Evolutionary conservation across 1,284 basidiomycete species (phyloP), one percentile per base, ranked within the genome.

Genomic region (Cryptococcus wingfieldii): DNA sequence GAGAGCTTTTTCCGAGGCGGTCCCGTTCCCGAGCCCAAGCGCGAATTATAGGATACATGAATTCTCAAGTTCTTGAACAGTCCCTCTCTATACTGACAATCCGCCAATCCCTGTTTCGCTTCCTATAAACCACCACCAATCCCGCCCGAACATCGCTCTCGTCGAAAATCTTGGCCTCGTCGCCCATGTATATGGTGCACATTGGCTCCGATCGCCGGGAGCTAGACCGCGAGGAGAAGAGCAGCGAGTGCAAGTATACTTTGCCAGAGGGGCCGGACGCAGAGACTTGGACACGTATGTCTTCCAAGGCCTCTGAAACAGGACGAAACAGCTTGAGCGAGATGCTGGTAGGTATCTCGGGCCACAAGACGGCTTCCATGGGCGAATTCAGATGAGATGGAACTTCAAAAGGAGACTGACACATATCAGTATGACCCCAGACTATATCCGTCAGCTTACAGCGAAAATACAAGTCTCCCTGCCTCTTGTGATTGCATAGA

Each of bases 1-100:
- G 66, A 74, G 46, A 62, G 51, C 4, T 61, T 67, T 25, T 69
- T 69, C 55, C 65, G 64, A 52, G 62, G 61, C 18, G 45, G 56
- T 8, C 38, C 43, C 39, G 37, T 56, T 12, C 48, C 54, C 10
- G 44, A 31, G 18, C 47, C 38, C 42, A 42, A 51, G 14, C 10
- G 13, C 16, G 38, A 18, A 25, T n/a, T 51, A 41, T 42, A 28
- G 13, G 19, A 38, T 44, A 43, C 27, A 48, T 14, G 47, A 48
- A 18, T 31, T 28, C 12, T 25, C 46, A 18, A 34, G n/a, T 28
- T 48, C 31, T 34, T 34, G 31, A 34, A 34, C 31, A 37, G 9
- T 47, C 44, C 44, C 37, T 47, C 38, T 53, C 44, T 31, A 53
- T 34, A 37, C 45, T 53, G n/a, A 41, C 38, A 5, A 53, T 27